Base-by-base conservation (phyloP, 2,329 filamentous ascomycete genomes). In the Pseudogymnoascus sp. region DNA sequence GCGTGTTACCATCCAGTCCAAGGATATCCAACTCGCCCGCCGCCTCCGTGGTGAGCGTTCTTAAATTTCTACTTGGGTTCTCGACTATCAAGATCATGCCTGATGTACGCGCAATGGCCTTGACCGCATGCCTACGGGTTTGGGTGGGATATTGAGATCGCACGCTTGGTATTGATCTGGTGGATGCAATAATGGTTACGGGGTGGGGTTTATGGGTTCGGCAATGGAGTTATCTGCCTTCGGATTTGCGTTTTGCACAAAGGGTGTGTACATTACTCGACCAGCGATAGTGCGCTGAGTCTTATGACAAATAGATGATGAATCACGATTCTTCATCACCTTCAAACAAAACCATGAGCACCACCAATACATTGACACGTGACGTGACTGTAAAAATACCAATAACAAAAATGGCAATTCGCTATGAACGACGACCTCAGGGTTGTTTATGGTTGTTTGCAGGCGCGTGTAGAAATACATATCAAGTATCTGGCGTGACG, bases 21-120 rank as follows among this genome's bases (percentile, higher is more conserved):
- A 97, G 85, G 93, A 97, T 74, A 97, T 97, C 76, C 93, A 97
- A 82, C 87, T 97, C 60, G 93, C 93, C 74, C 90, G 95, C 72
- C 90, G 95, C 75, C 91, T 99, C 75, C 91, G 95, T 74, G 95
- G 95, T 70, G 93, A 95, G 84, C 89, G 90, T 78, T 92, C 91
- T 83, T 93, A 86, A 85, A 78, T 66, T 66, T 44, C 37, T 42
- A 25, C 60, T 64, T 62, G 61, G 62, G 38, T 61, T 36, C 16
- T 62, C 61, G 8, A 34, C 36, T 37, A 25, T 38, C 61, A 61
- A 65, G 60, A 64, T 62, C 64, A 64, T 67, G 64, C 42, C 42
- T 46, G 42, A 46, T 46, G 42, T 46, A 50, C 65, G 65, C 23
- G 63, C 50, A 59, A 66, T 63, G 62, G 23, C 60, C 42, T 62